These are phyloP conservation scores for Jimgerdemannia flammicorona DNA, from an alignment of 192 early-diverging fungal genomes.

Conservation along the genomic window DNA sequence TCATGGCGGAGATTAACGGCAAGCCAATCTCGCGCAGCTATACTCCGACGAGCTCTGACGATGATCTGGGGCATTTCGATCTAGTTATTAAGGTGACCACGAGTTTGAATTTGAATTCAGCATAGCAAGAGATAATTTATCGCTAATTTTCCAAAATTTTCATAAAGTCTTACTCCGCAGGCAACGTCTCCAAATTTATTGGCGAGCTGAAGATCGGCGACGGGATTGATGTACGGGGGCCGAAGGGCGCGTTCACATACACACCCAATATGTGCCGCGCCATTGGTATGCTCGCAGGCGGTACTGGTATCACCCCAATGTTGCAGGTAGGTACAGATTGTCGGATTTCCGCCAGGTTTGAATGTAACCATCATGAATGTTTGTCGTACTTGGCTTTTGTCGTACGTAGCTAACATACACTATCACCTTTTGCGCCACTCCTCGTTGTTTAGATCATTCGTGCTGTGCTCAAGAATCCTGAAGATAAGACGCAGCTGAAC, in stretches of 20 bases:
- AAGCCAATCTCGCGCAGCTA: constrained; percentile 85
- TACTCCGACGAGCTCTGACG: constrained; percentile 84
- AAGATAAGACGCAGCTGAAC: constrained; percentile 81
- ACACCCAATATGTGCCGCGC: constrained; percentile 70
- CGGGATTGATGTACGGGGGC: constrained; percentile 72
- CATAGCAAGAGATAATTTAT: not conserved
- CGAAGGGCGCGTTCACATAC: constrained; percentile 89
- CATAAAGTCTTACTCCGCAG: constrained; percentile 69
- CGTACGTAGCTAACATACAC: not conserved
- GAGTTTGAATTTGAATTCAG: not conserved
- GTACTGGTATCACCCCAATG: constrained; percentile 97
- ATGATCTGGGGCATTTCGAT: constrained; percentile 86
- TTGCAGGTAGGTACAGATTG: constrained; percentile 46
- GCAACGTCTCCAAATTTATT: constrained; percentile 77
- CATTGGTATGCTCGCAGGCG: constrained; percentile 93
- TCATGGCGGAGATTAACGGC: constrained; percentile 80
- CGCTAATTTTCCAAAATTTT: not conserved
- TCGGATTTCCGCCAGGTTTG: not conserved
- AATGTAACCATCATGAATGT: not conserved
- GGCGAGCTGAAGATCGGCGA: constrained; percentile 69
- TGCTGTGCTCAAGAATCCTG: constrained; percentile 77
- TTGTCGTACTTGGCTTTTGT: not conserved
- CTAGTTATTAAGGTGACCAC: constrained; percentile 79
- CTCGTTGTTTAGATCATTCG: constrained; percentile 65
- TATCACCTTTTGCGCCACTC: not conserved